Percentiles rank a stretch among this genome's conserved stretches.
Evolutionary conservation across 1,284 basidiomycete genomes (phyloP).

Genomic region (Sanghuangporus baumii): DNA sequence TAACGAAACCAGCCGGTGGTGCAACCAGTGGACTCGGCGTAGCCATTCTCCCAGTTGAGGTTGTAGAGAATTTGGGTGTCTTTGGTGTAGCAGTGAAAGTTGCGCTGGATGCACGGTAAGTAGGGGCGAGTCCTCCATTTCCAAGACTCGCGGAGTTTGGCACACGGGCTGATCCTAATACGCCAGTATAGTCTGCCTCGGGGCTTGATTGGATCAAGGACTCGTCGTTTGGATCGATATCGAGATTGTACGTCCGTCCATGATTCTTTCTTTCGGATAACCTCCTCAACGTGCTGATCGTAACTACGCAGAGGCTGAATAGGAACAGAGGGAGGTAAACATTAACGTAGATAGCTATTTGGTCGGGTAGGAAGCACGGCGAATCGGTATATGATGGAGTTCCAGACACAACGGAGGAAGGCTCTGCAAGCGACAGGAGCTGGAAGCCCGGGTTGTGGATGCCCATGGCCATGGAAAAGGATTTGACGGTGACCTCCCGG

Average conservation of each 20-base stretch:
- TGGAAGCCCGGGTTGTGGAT: constrained; percentile 81
- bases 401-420: constrained; percentile 23
- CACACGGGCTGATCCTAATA: not conserved
- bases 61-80: not conserved
- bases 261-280: not conserved
- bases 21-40: not conserved
- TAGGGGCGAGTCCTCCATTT: not conserved
- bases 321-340: constrained; percentile 51
- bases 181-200: not conserved
- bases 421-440: constrained; percentile 66
- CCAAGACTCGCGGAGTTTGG: not conserved
- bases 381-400: constrained; percentile 34
- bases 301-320: constrained; percentile 32
- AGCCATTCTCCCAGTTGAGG: not conserved
- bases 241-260: not conserved
- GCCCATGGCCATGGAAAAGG: constrained; percentile 76
- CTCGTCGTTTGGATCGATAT: not conserved
- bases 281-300: constrained; percentile 23
- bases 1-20: not conserved
- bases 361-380: constrained; percentile 68
- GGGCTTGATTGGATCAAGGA: not conserved
- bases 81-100: not conserved
- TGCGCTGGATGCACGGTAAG: constrained; percentile 1
- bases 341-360: constrained; percentile 52
- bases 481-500: constrained; percentile 76